Evolutionary conservation across 176 grass and related monocot species (phyloP), one percentile per base, ranked within the genome.

Genomic region (Thalia dealbata): DNA sequence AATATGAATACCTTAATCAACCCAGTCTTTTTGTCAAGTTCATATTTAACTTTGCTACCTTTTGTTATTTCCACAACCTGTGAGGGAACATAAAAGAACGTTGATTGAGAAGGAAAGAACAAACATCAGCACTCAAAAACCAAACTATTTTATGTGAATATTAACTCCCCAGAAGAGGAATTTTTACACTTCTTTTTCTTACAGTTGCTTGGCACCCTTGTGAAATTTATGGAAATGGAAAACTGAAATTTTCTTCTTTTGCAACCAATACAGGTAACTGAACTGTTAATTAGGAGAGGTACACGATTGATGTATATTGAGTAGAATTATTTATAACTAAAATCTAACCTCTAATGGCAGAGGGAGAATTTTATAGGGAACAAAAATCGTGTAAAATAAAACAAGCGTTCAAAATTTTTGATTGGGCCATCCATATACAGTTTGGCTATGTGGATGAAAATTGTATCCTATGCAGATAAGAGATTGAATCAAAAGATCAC

Each of bases 31-130:
- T 81, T 81, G 73, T 81, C 79, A 42, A 81, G 79, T 74, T 78
- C 71, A n/a, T 83, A 77, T 70, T 83, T 83, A 19, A 83, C 81
- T 75, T 83, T 83, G 66, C 81, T 83, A 50, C 81, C 81, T 70
- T 70, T 83, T 46, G 75, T 83, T 73, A 83, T 83, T 74, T 83
- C 81, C 52, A 83, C 76, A 72, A 83, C 81, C 81, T 83, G 59
- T 41, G 72, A 70, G n/a, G n/a, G 3, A 61, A 22, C 41, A 77
- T 64, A 27, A 82, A 25, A 10, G 21, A 18, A 48, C 14, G 42
- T 58, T 3, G 55, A 10, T 14, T 61, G n/a, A 44, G 68, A 51
- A 22, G 38, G 26, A 65, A 22, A 50, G 26, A 65, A 15, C 2
- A 18, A 13, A 65, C 5, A 18, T 16, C 24, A 11, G n/a, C 18